Base-by-base conservation (phyloP, 306 rosid species). In the Benincasa hispida region DNA sequence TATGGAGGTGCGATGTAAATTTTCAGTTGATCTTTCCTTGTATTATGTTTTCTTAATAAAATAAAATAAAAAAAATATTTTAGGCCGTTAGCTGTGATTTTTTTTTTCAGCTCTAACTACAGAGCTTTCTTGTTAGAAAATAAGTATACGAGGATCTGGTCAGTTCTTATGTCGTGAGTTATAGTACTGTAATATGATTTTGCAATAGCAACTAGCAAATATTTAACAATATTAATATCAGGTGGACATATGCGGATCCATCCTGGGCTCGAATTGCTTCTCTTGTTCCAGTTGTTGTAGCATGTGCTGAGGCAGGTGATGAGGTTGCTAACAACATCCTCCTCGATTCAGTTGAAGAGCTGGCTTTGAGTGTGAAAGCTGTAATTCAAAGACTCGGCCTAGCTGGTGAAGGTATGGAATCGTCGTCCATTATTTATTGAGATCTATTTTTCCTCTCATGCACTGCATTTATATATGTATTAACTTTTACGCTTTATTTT, bases 231-330 rank as follows among this genome's bases (percentile, higher is more conserved):
- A 47, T 70, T 27, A 24, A 15, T 70, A 70, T 70, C 18, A 93
- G 98, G 89, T 93, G 97, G 98, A 93, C 98, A 27, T 93, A 93
- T 73, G 97, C 92, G 59, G 97, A 93, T 77, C 92, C 93, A 77
- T 88, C 98, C 47, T 93, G 98, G 97, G 96, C 97, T 11, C 98
- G 97, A 75, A 91, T 93, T 82, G 92, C 98, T 45, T 97, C 98
- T 14, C 96, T 93, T 62, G 97, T 93, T 76, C 98, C 98, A 17
- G 87, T 77, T 76, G 93, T 93, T 12, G 93, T 93, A 53, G 86
- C 88, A 34, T 91, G 96, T 81, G 98, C 98, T 7, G 97, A 91
- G 86, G 82, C 88, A 25, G 97, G 92, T 37, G 98, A 93, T 79
- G 90, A 84, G 63, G 91, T 93, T 56, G 97, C 98, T 76, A 83